Base-by-base conservation (phyloP, 73 alveolate species). In the Paramecium biaurelia region DNA sequence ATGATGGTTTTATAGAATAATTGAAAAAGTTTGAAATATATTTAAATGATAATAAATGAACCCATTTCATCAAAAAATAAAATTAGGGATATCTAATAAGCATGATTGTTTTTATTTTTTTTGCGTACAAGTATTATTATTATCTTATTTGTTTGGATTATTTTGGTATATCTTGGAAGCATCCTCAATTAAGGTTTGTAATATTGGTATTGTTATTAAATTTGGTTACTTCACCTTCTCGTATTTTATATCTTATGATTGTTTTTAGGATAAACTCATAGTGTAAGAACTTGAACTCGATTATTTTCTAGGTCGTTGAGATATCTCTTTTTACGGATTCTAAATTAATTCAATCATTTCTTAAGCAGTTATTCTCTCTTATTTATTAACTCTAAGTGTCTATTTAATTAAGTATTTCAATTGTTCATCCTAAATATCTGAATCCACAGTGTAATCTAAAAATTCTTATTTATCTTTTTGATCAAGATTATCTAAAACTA, bases 1-100 rank as follows among this genome's bases (percentile, higher is more conserved):
- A 98, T 92, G 92, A 93, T 49, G 99, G 99, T 0, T 97, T 97
- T 88, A 76, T 90, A 32, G 86, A 97, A 53, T 97, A 96, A 82
- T 95, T 97, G 53, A 74, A 92, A 70, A 95, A 92, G 18, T 97
- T 89, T 95, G 99, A 96, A 92, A 57, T 57, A 38, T 35, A 86
- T 21, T 58, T 59, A 86, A 86, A 67, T 72, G n/a, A 35, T 12
- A 28, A 18, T 20, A 28, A 28, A 72, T 34, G 32, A 34, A 68
- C 2, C 7, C 15, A 58, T 58, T 58, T 8, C n/a, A 15, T 58
- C 15, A 24, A 58, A 58, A 24, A 15, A 20, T 15, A 5, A 10
- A 0, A 24, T 24, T 15, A 4, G 49, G 26, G 34, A 23, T 63
- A 2, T 30, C 45, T 30, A 63, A 32, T 32, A 63, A 63, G 24